Evolutionary conservation across 176 grass and related monocot genomes (phyloP), one percentile per base, ranked within the genome.

Genomic region (Panicum miliaceum): DNA sequence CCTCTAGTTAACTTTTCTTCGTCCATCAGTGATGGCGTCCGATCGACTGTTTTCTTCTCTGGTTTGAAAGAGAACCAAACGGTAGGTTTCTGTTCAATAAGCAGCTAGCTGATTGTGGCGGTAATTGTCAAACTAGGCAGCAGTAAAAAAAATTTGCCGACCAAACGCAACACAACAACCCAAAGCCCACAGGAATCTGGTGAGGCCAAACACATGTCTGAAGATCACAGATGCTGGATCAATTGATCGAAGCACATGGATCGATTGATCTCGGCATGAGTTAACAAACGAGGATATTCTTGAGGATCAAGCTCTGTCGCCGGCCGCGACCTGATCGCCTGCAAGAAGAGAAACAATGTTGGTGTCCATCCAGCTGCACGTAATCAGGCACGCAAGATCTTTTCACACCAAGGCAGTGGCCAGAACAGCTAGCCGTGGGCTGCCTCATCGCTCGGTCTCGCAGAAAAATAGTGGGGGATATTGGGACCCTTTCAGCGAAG

Each of bases 401-500:
- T 37, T 65, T 18, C 69, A 26, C n/a, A 71, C 37, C 19, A 25
- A 38, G 18, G 16, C 15, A 34, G 69, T 48, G 23, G 9, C 51
- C 26, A 64, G 34, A 46, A 85, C 75, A 84, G 81, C 87, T 80
- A 64, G 23, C 50, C 15, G 37, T 13, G 38, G 38, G 50, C 3
- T 51, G 37, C 43, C 18, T 14, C 56, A 23, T 73, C 11, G 73
- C 34, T 52, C 51, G 26, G 6, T 32, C 12, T 57, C 2, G 16
- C 46, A 68, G 29, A 50, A 76, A 59, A 81, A 63, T 85, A 89
- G 59, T 27, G 15, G 2, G 1, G 51, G 51, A 68, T 51, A 84
- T 7, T 40, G 32, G 32, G 42, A 6, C 32, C 40, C 64, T 82
- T 71, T 90, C 88, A 71, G 2, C 20, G 0, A 7, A 52, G 43